Evolutionary conservation across 2,329 filamentous ascomycete species (phyloP), one percentile per base, ranked within the genome.

Genomic region (Colletotrichum liaoningense): DNA sequence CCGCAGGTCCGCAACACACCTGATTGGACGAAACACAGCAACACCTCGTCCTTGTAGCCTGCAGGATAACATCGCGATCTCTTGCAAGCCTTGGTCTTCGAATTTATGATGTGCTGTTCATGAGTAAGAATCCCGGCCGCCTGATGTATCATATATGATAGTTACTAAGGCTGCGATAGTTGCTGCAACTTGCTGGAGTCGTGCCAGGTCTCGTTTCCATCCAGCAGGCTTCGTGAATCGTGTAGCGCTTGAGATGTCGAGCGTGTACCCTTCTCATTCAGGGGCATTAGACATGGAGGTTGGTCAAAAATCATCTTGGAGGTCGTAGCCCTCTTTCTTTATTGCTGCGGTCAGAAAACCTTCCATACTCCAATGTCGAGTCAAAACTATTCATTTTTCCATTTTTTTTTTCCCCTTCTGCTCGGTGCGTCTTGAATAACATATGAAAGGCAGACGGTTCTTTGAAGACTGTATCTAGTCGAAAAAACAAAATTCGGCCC

Each of bases 1-100:
- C 68, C 68, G 68, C 68, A 70, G 30, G 30, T 59, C 28, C 22
- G 42, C 62, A 42, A 8, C 42, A 9, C n/a, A 22, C 19, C 22
- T 66, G 2, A 67, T 70, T 66, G 54, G 68, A 19, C 3, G 11
- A n/a, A 28, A 7, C 55, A 54, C 42, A 54, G 66, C 55, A n/a
- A 60, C 35, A 60, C 54, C 35, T 58, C 54, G 33, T 26, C 54
- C 52, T 60, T 60, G 26, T 67, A 60, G 8, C 11, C 35, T 8
- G 14, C 11, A 26, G 8, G 14, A 59, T 59, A 38, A 67, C 55
- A 35, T 35, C 26, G 22, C 6, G 35, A 26, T 22, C 55, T 67
- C 24, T 19, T 49, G 19, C 26, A 26, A 38, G 11, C 5, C n/a
- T 52, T 28, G 38, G 28, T 12, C 55, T 59, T 60, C 38, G 49